A percentile compares a stretch with the other conserved stretches of the same genome.
Evolutionary conservation across 2,329 filamentous ascomycete species (phyloP).

Genomic region (Fusarium secorum): DNA sequence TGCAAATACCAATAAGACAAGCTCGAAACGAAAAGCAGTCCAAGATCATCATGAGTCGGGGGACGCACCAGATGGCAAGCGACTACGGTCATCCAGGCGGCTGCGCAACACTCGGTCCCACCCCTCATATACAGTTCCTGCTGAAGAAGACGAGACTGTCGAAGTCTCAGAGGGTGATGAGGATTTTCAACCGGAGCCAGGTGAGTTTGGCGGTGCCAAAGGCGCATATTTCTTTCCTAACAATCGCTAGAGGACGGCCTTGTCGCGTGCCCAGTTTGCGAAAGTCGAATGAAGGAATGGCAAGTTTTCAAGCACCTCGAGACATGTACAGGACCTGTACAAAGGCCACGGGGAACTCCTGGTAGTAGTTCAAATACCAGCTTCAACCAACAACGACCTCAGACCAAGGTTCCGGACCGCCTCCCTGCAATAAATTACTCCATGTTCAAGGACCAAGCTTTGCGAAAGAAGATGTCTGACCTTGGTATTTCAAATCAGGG

Average conservation of each 20-base stretch:
- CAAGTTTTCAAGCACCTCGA: conserved; percentile 85
- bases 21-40: conserved; percentile 63
- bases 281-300: conserved; percentile 78
- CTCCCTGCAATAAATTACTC: conserved; percentile 86
- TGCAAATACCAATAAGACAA: not conserved
- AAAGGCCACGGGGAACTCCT: not conserved
- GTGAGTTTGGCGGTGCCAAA: conserved; percentile 16
- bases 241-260: conserved; percentile 70
- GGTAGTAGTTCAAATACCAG: conserved; percentile 11
- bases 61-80: conserved; percentile 53
- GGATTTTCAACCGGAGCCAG: conserved; percentile 44
- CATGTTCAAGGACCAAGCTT: conserved; percentile 78
- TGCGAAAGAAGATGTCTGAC: conserved; percentile 83
- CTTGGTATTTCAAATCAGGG: conserved; percentile 79
- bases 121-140: conserved; percentile 37
- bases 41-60: conserved; percentile 42
- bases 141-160: conserved; percentile 37
- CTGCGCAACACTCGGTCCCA: conserved; percentile 54
- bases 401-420: conserved; percentile 61
- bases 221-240: conserved; percentile 8
- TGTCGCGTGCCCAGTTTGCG: conserved; percentile 85
- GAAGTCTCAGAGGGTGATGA: conserved; percentile 43
- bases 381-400: conserved; percentile 39
- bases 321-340: conserved; percentile 58
- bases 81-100: conserved; percentile 60